phyloP scores from a whole-genome alignment of 2,329 filamentous ascomycete species.

The Hymenoscyphus linearis region DNA sequence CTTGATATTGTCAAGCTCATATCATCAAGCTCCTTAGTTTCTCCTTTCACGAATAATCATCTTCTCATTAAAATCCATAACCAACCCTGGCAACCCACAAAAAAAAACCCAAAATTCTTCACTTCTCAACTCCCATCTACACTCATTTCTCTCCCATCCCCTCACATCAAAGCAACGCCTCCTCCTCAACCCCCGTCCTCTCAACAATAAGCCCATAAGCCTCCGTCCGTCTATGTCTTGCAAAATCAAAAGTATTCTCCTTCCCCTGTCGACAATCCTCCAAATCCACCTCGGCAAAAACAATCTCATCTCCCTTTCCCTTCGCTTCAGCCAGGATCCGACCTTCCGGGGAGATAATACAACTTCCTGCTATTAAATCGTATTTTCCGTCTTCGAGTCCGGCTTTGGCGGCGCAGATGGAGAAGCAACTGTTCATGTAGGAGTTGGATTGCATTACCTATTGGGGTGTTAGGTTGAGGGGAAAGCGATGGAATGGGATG shows the following conservation, averaged over 20 bases:
- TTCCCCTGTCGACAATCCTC: slow-evolving; percentile 43
- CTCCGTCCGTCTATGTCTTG: slow-evolving; percentile 39
- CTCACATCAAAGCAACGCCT: too few relatives aligned
- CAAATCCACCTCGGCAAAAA: slow-evolving; percentile 47
- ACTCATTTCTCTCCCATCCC: too few relatives aligned
- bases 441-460: slow-evolving; percentile 47
- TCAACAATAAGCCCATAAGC: slow-evolving; percentile 37
- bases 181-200: slow-evolving; percentile 39
- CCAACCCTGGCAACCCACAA: too few relatives aligned
- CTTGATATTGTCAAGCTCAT: too few relatives aligned
- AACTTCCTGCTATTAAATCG: slow-evolving; percentile 44
- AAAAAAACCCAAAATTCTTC: too few relatives aligned
- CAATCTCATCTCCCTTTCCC: slow-evolving; percentile 44
- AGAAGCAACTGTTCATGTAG: slow-evolving; percentile 49
- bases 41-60: too few relatives aligned
- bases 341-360: slow-evolving; percentile 44
- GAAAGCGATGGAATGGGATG: too few relatives aligned
- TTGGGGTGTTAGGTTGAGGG: not conserved
- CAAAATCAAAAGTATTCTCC: slow-evolving; percentile 42
- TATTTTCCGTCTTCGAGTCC: slow-evolving; percentile 47
- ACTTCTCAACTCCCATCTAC: too few relatives aligned
- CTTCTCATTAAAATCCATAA: too few relatives aligned
- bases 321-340: slow-evolving; percentile 45
- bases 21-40: too few relatives aligned
- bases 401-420: slow-evolving; percentile 43